These are phyloP conservation scores for Pseudomassariella vexata DNA, from an alignment of 2,329 filamentous ascomycete species.

Conservation along the genomic window DNA sequence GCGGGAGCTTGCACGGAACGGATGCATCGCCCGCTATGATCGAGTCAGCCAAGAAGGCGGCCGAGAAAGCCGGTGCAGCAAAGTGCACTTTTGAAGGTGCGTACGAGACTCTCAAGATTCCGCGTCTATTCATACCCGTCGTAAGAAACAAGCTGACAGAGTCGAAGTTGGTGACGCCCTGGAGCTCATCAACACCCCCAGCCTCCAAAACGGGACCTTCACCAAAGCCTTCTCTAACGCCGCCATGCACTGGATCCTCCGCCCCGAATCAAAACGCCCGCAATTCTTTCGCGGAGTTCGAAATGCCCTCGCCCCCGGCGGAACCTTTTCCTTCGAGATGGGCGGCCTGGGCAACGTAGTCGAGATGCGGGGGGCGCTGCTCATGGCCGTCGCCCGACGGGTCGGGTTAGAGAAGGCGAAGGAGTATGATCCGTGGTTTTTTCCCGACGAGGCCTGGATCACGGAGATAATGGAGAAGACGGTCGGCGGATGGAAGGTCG, in stretches of 20 bases:
- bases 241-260: constrained; percentile 62
- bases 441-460: constrained; percentile 60
- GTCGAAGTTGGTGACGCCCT: constrained; percentile 45
- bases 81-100: constrained; percentile 40
- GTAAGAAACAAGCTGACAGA: no score
- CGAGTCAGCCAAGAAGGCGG: constrained; percentile 37
- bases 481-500: constrained; percentile 42
- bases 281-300: constrained; percentile 49
- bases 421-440: constrained; percentile 62
- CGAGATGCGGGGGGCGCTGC: constrained; percentile 55
- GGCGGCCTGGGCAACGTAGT: constrained; percentile 64
- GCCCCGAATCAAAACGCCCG: constrained; percentile 32
- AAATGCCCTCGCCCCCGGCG: constrained; percentile 46
- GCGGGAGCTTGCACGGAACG: constrained; percentile 46
- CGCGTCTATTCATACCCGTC: no score
- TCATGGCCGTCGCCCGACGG: constrained; percentile 46
- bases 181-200: constrained; percentile 25
- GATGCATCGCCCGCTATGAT: constrained; percentile 58
- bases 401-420: constrained; percentile 42
- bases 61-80: constrained; percentile 22
- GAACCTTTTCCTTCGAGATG: constrained; percentile 63
- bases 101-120: no score
- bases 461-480: constrained; percentile 31
- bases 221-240: constrained; percentile 62
- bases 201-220: constrained; percentile 32